phyloP scores from a whole-genome alignment of 1,139 yeast genomes.

The Hanseniaspora gamundiae region DNA sequence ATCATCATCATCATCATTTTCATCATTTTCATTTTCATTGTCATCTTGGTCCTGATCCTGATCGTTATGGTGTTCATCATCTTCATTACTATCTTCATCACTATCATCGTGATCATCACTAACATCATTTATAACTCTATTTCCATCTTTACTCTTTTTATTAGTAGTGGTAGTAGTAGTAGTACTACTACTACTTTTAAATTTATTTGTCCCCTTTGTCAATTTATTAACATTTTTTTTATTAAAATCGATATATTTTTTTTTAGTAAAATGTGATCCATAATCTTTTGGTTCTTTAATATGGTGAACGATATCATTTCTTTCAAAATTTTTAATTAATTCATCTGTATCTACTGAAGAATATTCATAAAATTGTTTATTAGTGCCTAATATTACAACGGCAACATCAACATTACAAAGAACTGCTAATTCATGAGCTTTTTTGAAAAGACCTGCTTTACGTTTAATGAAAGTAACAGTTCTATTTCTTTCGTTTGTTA shows the following conservation, averaged over 20 bases:
- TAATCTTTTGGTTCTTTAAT: constrained; percentile 49
- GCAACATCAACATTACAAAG: constrained; percentile 90
- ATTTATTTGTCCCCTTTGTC: neutral
- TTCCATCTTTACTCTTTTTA: constrained; percentile 9
- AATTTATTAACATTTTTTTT: neutral
- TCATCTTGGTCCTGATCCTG: constrained; percentile 13
- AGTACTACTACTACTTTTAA: neutral
- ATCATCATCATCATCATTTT: constrained; percentile 1
- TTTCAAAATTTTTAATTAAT: constrained; percentile 42
- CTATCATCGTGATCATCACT: constrained; percentile 20
- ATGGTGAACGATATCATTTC: constrained; percentile 34
- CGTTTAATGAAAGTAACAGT: constrained; percentile 88
- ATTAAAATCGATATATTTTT: constrained; percentile 2
- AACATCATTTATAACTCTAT: constrained; percentile 7
- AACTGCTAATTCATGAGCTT: constrained; percentile 89
- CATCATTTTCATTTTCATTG: constrained; percentile 7
- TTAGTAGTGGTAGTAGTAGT: constrained; percentile 14
- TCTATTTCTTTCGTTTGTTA: constrained; percentile 77
- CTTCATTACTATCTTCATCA: constrained; percentile 17
- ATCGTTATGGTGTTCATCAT: constrained; percentile 16
- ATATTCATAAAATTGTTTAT: constrained; percentile 66
- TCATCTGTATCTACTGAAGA: constrained; percentile 59
- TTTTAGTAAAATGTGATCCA: constrained; percentile 24
- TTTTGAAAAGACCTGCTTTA: constrained; percentile 89
- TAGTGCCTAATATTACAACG: constrained; percentile 77